phyloP scores from a whole-genome alignment of 139 green algal genomes.

The Chlamydomonas sphaeroides region DNA sequence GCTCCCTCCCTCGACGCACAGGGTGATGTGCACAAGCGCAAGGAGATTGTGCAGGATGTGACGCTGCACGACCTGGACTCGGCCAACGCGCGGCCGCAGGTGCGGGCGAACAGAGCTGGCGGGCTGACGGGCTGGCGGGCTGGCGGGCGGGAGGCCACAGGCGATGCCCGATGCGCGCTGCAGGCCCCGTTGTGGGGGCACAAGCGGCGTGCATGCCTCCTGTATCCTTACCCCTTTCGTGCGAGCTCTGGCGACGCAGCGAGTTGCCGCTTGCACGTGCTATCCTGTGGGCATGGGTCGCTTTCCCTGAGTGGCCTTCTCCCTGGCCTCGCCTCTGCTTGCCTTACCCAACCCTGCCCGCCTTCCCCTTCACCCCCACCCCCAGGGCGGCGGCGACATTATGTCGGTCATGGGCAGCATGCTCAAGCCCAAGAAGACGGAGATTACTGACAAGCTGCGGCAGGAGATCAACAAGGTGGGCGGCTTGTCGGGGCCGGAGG shows the following conservation, averaged over 20 bases:
- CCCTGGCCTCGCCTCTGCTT: neutral
- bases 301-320: neutral
- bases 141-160: too few relatives aligned
- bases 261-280: too few relatives aligned
- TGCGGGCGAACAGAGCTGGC: too few relatives aligned
- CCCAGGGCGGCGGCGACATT: conserved; percentile 86
- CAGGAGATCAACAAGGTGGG: conserved; percentile 98
- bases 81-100: conserved; percentile 94
- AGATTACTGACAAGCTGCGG: conserved; percentile 99
- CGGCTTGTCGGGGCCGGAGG: too few relatives aligned
- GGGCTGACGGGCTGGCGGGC: too few relatives aligned
- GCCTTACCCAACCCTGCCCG: neutral
- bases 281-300: too few relatives aligned
- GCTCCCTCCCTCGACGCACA: too few relatives aligned
- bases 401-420: conserved; percentile 95
- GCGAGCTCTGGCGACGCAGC: too few relatives aligned
- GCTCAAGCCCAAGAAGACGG: conserved; percentile 98
- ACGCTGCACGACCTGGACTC: conserved; percentile 98
- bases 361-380: neutral
- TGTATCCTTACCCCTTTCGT: too few relatives aligned
- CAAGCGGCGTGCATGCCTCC: too few relatives aligned
- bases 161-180: too few relatives aligned
- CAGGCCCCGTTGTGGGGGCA: too few relatives aligned
- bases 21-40: conserved; percentile 99
- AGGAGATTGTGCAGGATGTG: conserved; percentile 99